phyloP scores from a whole-genome alignment of 225 moss, liverwort and hornwort species.

The Ulota crispa region DNA sequence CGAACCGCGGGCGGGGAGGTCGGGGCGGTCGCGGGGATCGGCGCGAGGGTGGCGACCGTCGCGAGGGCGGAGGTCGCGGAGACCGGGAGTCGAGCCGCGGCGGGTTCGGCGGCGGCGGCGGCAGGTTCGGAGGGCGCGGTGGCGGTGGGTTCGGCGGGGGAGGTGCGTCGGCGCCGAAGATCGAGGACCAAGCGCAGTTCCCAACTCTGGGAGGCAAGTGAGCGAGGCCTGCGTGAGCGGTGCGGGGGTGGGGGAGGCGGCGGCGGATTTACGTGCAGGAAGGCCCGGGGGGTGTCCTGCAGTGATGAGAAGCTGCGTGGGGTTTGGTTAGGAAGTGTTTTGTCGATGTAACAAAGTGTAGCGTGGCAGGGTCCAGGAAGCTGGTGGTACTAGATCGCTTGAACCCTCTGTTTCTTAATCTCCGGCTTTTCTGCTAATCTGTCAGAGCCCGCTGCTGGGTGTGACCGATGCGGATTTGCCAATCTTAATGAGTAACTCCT shows the following conservation, averaged over 20 bases:
- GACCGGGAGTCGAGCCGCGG: slow-evolving; percentile 39
- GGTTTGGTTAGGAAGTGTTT: slow-evolving; percentile 38
- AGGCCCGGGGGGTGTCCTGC: neutral
- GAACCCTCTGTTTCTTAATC: slow-evolving; percentile 19
- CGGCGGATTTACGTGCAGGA: neutral
- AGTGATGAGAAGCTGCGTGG: slow-evolving; percentile 32
- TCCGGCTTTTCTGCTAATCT: slow-evolving; percentile 12
- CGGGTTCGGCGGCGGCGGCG: slow-evolving; percentile 29
- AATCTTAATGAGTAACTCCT: slow-evolving; percentile 31
- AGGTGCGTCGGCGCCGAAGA: slow-evolving; percentile 66
- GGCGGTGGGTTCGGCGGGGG: neutral
- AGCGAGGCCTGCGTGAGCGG: slow-evolving; percentile 8
- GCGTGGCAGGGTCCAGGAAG: slow-evolving; percentile 34
- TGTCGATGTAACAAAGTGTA: slow-evolving; percentile 38
- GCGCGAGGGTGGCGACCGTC: slow-evolving; percentile 38
- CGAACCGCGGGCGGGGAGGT: slow-evolving; percentile 68
- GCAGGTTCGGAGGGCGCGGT: slow-evolving; percentile 35
- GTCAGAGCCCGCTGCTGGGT: slow-evolving; percentile 11
- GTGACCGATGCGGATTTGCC: slow-evolving; percentile 19
- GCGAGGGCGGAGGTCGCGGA: slow-evolving; percentile 39
- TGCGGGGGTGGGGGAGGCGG: slow-evolving; percentile 23
- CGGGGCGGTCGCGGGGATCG: slow-evolving; percentile 52
- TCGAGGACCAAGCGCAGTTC: slow-evolving; percentile 90
- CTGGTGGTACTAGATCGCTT: slow-evolving; percentile 25
- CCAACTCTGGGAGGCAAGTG: slow-evolving; percentile 82